Percentiles rank a stretch among this genome's conserved stretches.
Evolutionary conservation across 2,329 filamentous ascomycete species (phyloP).

Genomic region (Pseudogymnoascus pannorum): DNA sequence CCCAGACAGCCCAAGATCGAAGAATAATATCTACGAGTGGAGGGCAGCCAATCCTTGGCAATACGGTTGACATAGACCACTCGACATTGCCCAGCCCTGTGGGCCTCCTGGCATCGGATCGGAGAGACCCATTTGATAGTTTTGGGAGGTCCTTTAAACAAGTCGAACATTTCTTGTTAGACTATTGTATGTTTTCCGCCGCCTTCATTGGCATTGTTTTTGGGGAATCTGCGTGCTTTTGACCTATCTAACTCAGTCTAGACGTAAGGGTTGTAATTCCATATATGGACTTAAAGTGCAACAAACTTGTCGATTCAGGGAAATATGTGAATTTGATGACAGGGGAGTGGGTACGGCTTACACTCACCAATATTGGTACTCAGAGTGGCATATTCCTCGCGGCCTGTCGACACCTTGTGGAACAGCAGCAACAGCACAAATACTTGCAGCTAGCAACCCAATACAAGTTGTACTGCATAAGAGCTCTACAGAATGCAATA

Average conservation of each 20-base stretch:
- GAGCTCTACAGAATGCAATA: constrained; percentile 9
- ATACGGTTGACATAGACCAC: not conserved
- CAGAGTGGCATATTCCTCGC: constrained; percentile 12
- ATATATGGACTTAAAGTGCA: not conserved
- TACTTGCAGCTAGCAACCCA: constrained; percentile 10
- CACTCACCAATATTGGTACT: constrained; percentile 11
- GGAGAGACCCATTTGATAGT: not conserved
- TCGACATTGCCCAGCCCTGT: not conserved
- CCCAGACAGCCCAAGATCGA: not conserved
- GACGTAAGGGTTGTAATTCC: constrained; percentile 13
- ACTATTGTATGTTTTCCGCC: not conserved
- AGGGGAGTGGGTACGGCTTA: constrained; percentile 14
- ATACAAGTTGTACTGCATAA: constrained; percentile 12
- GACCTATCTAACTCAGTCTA: not conserved
- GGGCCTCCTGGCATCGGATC: not conserved
- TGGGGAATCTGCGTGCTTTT: not conserved
- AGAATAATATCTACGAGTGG: not conserved
- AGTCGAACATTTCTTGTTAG: not conserved
- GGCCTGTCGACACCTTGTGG: constrained; percentile 13
- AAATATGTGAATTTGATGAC: constrained; percentile 11
- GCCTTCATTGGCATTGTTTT: not conserved
- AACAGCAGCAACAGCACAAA: constrained; percentile 7
- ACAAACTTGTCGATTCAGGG: not conserved
- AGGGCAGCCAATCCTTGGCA: not conserved
- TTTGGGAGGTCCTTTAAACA: not conserved